Base-by-base conservation (phyloP, 2,329 filamentous ascomycete genomes). In the Botrytis squamosa region DNA sequence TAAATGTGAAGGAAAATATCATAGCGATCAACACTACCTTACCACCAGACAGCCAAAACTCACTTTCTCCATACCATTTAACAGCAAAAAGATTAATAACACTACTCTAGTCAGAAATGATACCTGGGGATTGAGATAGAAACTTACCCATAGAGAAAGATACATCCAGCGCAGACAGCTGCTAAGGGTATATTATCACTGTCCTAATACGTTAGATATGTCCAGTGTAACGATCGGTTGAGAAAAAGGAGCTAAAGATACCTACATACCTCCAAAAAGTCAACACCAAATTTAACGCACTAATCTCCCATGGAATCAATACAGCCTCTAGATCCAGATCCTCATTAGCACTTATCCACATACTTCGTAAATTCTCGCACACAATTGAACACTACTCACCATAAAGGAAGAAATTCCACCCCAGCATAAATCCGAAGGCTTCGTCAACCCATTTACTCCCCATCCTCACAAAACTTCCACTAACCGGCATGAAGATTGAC, bases 21-120 rank as follows among this genome's bases (percentile, higher is more conserved):
- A 79, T 78, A 46, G 74, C 82, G 80, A 93, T 90, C 70, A 93
- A 75, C 6, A 79, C 49, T 9, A 79, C 67, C 66, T 79, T 79
- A 4, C 78, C 78, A 38, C 74, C 74, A 36, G 88, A 87, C 4
- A 90, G 83, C 87, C 87, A 90, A 78, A 95, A 95, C 79, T 95
- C 92, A 18, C 90, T 88, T 80, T 93, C 90, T 76, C 91, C 91
- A 78, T 90, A 92, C 82, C 84, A 89, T 75, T 88, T 86, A 52
- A 92, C 90, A 44, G 89, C 89, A 75, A 92, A 86, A 60, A 92
- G 78, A 78, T 93, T 93, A 77, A 92, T 84, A 62, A 84, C 78
- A 78, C 85, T 86, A 65, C 73, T 55, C 71, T 75, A 71, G 70
- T 73, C 78, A 71, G 36, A 36, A 33, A 68, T 7, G 22, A 20